These are phyloP conservation scores for Pharus latifolius DNA, from an alignment of 176 grass and related monocot species.

Conservation along the genomic window DNA sequence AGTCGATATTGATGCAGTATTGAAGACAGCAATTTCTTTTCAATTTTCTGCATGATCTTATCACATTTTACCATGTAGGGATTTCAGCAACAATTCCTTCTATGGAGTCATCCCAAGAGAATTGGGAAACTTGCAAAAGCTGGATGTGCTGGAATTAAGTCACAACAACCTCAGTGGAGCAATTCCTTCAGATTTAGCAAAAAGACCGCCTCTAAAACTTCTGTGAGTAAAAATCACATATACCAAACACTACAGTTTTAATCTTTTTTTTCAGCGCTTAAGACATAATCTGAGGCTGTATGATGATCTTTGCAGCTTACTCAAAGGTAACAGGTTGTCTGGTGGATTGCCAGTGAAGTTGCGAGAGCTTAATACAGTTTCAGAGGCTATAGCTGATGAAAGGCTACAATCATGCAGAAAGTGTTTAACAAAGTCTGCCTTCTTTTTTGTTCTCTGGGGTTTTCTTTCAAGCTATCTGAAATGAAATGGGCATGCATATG, in stretches of 20 bases:
- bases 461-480: background rate
- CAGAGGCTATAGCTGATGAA: constrained; percentile 18
- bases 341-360: background rate
- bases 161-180: constrained; percentile 29
- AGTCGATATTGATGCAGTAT: no score
- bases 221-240: constrained; percentile 18
- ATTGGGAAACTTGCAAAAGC: constrained; percentile 14
- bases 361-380: constrained; percentile 8
- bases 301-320: constrained; percentile 21
- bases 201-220: constrained; percentile 9
- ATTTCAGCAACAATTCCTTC: constrained; percentile 29
- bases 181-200: constrained; percentile 14
- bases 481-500: background rate
- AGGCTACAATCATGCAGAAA: constrained; percentile 1
- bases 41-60: no score
- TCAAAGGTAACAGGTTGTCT: constrained; percentile 31
- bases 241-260: background rate
- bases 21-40: no score
- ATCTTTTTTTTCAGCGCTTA: background rate
- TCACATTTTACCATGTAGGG: no score
- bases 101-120: constrained; percentile 27
- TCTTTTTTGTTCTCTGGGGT: background rate
- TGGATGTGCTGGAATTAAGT: constrained; percentile 29
- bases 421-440: constrained; percentile 21
- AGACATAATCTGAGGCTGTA: background rate